Conservation (phyloP, 164 flowering plant species). For the Chimonanthus praecox region DNA sequence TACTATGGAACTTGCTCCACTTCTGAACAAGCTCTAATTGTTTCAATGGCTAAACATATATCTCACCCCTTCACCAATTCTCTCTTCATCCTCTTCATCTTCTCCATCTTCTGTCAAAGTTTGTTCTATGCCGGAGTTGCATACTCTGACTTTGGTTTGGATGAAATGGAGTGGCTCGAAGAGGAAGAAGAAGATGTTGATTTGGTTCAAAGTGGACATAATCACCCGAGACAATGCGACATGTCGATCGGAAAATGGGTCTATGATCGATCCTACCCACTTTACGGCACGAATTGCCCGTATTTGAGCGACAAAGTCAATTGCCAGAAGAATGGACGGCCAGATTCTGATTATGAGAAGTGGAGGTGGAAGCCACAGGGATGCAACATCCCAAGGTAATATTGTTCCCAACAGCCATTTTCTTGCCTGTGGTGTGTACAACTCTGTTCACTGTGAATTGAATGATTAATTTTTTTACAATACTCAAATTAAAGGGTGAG, state of each 20-base stretch:
- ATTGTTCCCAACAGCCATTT: not conserved
- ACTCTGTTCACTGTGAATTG: no score
- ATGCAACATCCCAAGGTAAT: slow-evolving; percentile 73
- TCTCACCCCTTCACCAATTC: not conserved
- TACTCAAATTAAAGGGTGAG: no score
- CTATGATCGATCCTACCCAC: slow-evolving; percentile 67
- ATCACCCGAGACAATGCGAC: slow-evolving; percentile 36
- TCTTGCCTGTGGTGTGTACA: no score
- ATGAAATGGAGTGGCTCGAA: slow-evolving; percentile 29
- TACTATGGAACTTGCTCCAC: not conserved
- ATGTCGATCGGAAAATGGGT: slow-evolving; percentile 66
- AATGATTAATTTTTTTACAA: no score
- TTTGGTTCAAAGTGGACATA: slow-evolving; percentile 31
- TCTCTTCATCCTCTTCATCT: slow-evolving; percentile 4
- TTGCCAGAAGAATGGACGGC: slow-evolving; percentile 71
- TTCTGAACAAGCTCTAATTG: not conserved
- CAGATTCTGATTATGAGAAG: slow-evolving; percentile 77
- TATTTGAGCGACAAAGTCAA: slow-evolving; percentile 56
- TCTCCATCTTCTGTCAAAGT: slow-evolving; percentile 15
- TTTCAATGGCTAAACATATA: not conserved
- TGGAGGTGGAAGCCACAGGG: slow-evolving; percentile 76
- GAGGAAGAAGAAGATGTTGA: slow-evolving; percentile 40
- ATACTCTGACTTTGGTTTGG: slow-evolving; percentile 9
- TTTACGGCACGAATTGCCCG: slow-evolving; percentile 65
- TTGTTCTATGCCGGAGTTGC: slow-evolving; percentile 22